Conservation (phyloP, 2,329 filamentous ascomycete species). For the Aureobasidium sp. region DNA sequence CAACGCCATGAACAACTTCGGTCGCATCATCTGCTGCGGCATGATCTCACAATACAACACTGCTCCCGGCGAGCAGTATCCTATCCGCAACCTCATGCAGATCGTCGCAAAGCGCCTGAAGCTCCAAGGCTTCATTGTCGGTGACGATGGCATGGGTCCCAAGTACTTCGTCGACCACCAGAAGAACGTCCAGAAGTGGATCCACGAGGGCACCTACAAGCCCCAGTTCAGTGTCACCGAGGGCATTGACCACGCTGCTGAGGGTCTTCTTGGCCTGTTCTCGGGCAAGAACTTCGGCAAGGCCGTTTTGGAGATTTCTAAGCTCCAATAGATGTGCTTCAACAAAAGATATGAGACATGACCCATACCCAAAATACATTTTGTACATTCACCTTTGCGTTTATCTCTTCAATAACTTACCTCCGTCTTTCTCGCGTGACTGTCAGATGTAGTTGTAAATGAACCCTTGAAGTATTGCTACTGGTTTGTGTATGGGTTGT, state of each 20-base stretch:
- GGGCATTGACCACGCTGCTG: constrained; percentile 67
- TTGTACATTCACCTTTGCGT: neutral
- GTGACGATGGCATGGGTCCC: constrained; percentile 56
- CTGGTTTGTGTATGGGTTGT: too few species aligned
- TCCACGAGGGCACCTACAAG: constrained; percentile 67
- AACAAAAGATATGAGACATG: constrained; percentile 1
- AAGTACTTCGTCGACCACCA: constrained; percentile 63
- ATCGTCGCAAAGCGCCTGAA: constrained; percentile 61
- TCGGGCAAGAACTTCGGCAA: constrained; percentile 79
- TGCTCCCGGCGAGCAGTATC: constrained; percentile 48
- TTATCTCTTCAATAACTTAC: neutral
- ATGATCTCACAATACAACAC: constrained; percentile 76
- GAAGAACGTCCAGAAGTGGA: constrained; percentile 66
- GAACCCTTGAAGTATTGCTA: too few species aligned
- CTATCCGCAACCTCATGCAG: constrained; percentile 56
- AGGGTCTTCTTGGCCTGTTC: constrained; percentile 68
- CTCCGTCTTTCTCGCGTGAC: neutral
- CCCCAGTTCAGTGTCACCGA: constrained; percentile 58
- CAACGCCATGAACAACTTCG: constrained; percentile 53
- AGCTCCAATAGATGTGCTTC: constrained; percentile 5
- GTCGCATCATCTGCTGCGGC: constrained; percentile 55
- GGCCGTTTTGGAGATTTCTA: constrained; percentile 61
- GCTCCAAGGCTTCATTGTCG: constrained; percentile 70
- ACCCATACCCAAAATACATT: neutral
- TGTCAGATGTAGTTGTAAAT: neutral